Conservation (phyloP, 2,329 filamentous ascomycete species). For the Talaromyces rugulosus region DNA sequence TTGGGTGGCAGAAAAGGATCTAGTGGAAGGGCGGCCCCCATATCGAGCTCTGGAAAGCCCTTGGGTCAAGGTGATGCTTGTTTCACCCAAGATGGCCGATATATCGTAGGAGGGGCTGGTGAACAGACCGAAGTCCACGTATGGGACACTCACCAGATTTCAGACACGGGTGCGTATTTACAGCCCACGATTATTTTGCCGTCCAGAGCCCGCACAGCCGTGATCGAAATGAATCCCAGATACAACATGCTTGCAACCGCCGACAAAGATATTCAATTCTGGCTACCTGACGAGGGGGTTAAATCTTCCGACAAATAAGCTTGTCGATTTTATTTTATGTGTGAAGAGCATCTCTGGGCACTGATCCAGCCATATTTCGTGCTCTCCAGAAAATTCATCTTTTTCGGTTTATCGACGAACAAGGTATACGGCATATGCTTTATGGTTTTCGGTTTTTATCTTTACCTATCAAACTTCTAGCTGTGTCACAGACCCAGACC, state of each 20-base stretch:
- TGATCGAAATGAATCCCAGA: constrained; percentile 83
- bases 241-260: constrained; percentile 90
- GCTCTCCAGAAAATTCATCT: neutral
- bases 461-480: constrained; percentile 64
- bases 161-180: constrained; percentile 52
- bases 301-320: constrained; percentile 30
- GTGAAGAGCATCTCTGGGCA: neutral
- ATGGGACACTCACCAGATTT: constrained; percentile 70
- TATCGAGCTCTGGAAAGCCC: constrained; percentile 52
- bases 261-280: constrained; percentile 77
- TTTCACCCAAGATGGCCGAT: constrained; percentile 85
- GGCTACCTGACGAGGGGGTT: constrained; percentile 63
- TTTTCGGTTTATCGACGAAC: neutral
- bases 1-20: constrained; percentile 49
- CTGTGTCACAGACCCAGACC: constrained; percentile 62
- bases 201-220: constrained; percentile 58
- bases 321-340: neutral
- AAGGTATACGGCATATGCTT: constrained; percentile 2
- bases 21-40: constrained; percentile 46
- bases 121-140: constrained; percentile 68
- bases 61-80: constrained; percentile 69
- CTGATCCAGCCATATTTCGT: neutral
- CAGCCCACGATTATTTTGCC: constrained; percentile 37
- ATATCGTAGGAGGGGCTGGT: constrained; percentile 73
- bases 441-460: constrained; percentile 47